phyloP scores from a whole-genome alignment of 495 filamentous ascomycete species.

The Bathelium albidoporum region DNA sequence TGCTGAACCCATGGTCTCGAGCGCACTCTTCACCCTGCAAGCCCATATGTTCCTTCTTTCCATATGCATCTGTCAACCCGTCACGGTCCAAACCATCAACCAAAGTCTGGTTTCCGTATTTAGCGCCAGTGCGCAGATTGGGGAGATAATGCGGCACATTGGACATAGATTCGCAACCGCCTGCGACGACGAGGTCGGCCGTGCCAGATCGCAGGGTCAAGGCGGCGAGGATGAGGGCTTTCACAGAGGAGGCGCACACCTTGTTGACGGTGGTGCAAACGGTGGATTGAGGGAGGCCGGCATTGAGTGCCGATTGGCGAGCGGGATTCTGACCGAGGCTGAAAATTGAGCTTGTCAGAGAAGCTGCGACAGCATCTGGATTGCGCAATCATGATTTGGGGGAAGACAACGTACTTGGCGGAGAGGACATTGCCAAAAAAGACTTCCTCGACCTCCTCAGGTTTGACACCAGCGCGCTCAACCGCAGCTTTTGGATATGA shows the following conservation, averaged over 20 bases:
- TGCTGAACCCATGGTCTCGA: slow-evolving; percentile 64
- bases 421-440: slow-evolving; percentile 97
- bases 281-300: slow-evolving; percentile 66
- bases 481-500: slow-evolving; percentile 54
- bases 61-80: slow-evolving; percentile 80
- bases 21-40: slow-evolving; percentile 86
- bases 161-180: slow-evolving; percentile 94
- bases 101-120: slow-evolving; percentile 78
- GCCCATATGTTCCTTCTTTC: slow-evolving; percentile 85
- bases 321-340: slow-evolving; percentile 96
- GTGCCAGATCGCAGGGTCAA: slow-evolving; percentile 95
- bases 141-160: slow-evolving; percentile 96
- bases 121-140: slow-evolving; percentile 67
- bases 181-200: slow-evolving; percentile 80
- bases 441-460: slow-evolving; percentile 82
- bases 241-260: slow-evolving; percentile 88
- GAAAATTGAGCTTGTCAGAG: slow-evolving; percentile 5
- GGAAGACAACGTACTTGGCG: slow-evolving; percentile 58
- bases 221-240: slow-evolving; percentile 87
- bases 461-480: slow-evolving; percentile 72
- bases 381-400: slow-evolving; percentile 4
- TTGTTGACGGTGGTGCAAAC: slow-evolving; percentile 96
- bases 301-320: slow-evolving; percentile 81
- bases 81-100: slow-evolving; percentile 89
- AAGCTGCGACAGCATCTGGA: neutral